These are phyloP conservation scores for Telfairia occidentalis DNA, from an alignment of 331 rosid species.

Conservation along the genomic window DNA sequence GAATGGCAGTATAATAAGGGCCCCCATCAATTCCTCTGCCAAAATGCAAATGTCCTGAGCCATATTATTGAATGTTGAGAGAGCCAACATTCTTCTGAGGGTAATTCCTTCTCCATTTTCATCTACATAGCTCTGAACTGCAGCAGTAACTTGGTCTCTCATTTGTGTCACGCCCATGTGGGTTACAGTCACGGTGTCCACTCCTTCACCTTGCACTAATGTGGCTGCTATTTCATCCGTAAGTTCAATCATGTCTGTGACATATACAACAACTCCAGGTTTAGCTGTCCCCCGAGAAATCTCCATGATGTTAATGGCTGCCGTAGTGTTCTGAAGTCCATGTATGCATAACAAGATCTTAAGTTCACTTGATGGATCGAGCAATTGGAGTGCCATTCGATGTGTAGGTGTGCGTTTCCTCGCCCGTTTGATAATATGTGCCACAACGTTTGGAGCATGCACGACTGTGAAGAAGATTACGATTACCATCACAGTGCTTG, in stretches of 20 bases:
- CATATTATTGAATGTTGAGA: conserved; percentile 53
- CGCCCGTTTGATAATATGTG: conserved; percentile 64
- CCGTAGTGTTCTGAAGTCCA: conserved; percentile 46
- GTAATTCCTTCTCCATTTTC: conserved; percentile 42
- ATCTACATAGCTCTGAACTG: conserved; percentile 39
- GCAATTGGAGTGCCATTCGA: conserved; percentile 61
- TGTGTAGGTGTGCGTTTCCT: conserved; percentile 55
- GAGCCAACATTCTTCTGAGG: conserved; percentile 49
- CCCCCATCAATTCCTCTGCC: conserved; percentile 67
- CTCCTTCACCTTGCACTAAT: conserved; percentile 36
- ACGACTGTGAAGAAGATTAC: conserved; percentile 56
- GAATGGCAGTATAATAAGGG: conserved; percentile 80
- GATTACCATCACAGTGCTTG: conserved; percentile 43
- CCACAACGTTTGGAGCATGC: conserved; percentile 56
- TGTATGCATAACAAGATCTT: conserved; percentile 57
- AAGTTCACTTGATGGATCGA: conserved; percentile 54
- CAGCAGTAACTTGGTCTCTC: conserved; percentile 52
- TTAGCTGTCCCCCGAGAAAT: conserved; percentile 52
- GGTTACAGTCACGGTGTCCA: conserved; percentile 39
- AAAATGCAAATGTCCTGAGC: conserved; percentile 48
- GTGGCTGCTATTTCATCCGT: conserved; percentile 49
- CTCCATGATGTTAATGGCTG: conserved; percentile 66
- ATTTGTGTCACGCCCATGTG: conserved; percentile 41
- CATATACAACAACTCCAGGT: conserved; percentile 55
- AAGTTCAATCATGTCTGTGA: conserved; percentile 79